Base-by-base conservation (phyloP, 208 protist species). In the Zelonia costaricensis region DNA sequence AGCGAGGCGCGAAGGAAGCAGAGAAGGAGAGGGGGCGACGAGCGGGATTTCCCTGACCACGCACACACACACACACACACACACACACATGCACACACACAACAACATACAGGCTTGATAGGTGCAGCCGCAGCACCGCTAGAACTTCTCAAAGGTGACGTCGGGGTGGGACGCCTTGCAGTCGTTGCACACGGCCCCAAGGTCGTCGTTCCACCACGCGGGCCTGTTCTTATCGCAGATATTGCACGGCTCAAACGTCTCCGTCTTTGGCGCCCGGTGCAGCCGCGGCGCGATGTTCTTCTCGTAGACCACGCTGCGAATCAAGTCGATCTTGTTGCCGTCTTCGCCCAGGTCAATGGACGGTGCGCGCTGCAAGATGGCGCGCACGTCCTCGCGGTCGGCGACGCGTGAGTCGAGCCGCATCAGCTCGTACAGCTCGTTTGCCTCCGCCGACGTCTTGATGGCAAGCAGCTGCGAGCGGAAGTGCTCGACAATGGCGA, bases 371-470 rank as follows among this genome's bases (percentile, higher is more conserved):
- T 69, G 27, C 20, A 93, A 73, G 42, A 96, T 93, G 25, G 69
- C 74, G 25, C 38, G 58, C 27, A 93, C 56, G 56, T 96, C 90
- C 10, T 69, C 49, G 46, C 49, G 39, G 53, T 87, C 74, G 33
- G 76, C 70, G 18, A 82, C 63, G 46, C 68, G 78, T 30, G 68
- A 63, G 71, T 96, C 86, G 13, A 96, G 78, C 1, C 84, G 82
- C 90, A 96, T 93, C 31, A 94, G 90, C 59, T 96, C 90, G 61
- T 93, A 96, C 53, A 93, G 35, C 59, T 55, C 64, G 58, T 91
- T 91, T 9, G 80, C 80, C 16, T 90, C 73, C 22, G 53, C 66
- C 0, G 67, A 46, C 40, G 46, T 71, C 49, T 80, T 81, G 65
- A 96, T 74, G 13, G 55, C 54, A 13, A 96, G 66, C n/a, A 96